Evolutionary conservation across 202 grass and related monocot genomes (phyloP).

Genomic region (Saccharum hybrid): DNA sequence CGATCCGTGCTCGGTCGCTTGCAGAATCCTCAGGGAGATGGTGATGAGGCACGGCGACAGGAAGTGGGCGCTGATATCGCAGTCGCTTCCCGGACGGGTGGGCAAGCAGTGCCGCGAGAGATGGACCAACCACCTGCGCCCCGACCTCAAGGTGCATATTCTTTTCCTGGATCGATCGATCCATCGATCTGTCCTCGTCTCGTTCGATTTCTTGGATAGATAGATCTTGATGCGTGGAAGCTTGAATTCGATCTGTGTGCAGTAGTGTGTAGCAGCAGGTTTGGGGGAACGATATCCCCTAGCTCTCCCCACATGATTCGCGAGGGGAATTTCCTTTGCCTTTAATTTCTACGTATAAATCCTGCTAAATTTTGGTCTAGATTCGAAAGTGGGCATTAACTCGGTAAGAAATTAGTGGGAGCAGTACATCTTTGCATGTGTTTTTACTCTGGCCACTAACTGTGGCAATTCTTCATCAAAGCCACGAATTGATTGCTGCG

Average conservation of each 20-base stretch:
- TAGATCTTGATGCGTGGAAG: neutral
- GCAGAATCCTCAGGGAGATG: conserved; percentile 50
- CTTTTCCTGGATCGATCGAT: neutral
- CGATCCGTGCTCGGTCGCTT: too few relatives aligned
- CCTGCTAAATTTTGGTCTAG: conserved; percentile 18
- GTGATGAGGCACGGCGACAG: conserved; percentile 43
- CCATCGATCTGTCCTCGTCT: neutral
- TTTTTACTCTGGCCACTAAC: conserved; percentile 35
- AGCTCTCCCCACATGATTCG: conserved; percentile 12
- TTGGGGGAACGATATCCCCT: neutral
- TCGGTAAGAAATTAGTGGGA: conserved; percentile 32
- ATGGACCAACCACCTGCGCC: conserved; percentile 69
- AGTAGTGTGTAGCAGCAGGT: neutral
- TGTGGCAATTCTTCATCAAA: conserved; percentile 23
- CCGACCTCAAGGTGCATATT: conserved; percentile 55
- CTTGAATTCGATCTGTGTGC: neutral
- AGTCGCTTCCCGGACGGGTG: conserved; percentile 46
- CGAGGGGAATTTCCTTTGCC: neutral
- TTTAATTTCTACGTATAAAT: conserved; percentile 25
- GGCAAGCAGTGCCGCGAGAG: conserved; percentile 81
- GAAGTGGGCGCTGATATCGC: conserved; percentile 55
- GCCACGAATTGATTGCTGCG: conserved; percentile 14
- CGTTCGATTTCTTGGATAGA: neutral
- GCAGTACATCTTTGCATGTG: conserved; percentile 33
- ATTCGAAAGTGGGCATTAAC: conserved; percentile 40